Base-by-base conservation (phyloP, 164 flowering plant species). In the Magnolia officinalis region DNA sequence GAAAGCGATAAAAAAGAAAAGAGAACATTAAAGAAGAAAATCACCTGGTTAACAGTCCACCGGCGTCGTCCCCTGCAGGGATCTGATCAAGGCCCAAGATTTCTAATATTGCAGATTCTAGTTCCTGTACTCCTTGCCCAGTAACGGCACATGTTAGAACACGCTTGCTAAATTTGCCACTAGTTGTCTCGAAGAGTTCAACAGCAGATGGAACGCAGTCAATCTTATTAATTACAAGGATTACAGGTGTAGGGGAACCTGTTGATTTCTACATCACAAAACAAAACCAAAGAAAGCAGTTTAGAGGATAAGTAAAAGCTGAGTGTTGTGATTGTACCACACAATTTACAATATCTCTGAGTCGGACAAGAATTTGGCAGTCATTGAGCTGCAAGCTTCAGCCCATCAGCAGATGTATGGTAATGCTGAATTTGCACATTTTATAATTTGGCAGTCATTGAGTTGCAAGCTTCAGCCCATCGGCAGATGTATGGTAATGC, bases 31-130 rank as follows among this genome's bases (percentile, higher is more conserved):
- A 10, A 65, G 21, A 21, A 65, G 68, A 26, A 67, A 31, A 21
- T 52, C n/a, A 95, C 99, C 98, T 95, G 98, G 81, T 96, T 96
- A 6, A 93, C 89, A 65, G 98, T 80, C 97, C 98, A 96, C 78
- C 83, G 84, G 10, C 89, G 88, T 10, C 97, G n/a, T n/a, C 98
- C n/a, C 92, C 96, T 19, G 85, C 80, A 63, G 91, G 83, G 74
- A 89, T 84, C 31, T 21, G 86, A 73, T 91, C 82, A 78, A 93
- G 91, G 65, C 98, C 96, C 50, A 88, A 82, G 52, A 90, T 86
- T 80, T 92, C 90, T 26, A 82, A 69, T 58, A 96, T 86, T 70
- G 97, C 89, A 11, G 81, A 81, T 73, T 93, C 99, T 71, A 96
- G 74, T 24, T 91, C 96, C 63, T 81, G 68, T 71, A 96, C 83